phyloP scores from a whole-genome alignment of 2,329 filamentous ascomycete genomes.

The Scytalidium sp. region DNA sequence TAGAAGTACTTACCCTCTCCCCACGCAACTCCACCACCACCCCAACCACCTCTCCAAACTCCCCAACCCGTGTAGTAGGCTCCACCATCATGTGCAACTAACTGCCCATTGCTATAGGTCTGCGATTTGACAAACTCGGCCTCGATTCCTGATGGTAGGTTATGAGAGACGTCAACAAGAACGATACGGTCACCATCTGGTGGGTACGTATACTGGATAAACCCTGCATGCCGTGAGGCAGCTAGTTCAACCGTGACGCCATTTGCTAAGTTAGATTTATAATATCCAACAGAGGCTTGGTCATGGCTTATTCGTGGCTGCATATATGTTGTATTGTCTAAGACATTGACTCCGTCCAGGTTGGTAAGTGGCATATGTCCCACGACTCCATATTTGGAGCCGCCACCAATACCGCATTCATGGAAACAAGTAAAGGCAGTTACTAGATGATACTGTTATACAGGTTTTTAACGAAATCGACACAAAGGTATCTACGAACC shows the following conservation, averaged over 20 bases:
- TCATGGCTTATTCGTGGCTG: constrained; percentile 36
- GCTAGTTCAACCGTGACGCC: constrained; percentile 47
- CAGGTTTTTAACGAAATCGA: neutral
- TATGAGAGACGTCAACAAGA: constrained; percentile 46
- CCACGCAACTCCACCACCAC: constrained; percentile 26
- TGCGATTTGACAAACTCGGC: constrained; percentile 28
- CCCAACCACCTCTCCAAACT: constrained; percentile 43
- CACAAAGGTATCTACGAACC: neutral
- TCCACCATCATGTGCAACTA: constrained; percentile 34
- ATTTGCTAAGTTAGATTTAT: constrained; percentile 45
- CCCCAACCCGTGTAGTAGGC: constrained; percentile 43
- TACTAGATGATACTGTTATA: constrained; percentile 22
- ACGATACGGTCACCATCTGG: constrained; percentile 29
- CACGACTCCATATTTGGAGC: constrained; percentile 55
- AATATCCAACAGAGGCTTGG: constrained; percentile 50
- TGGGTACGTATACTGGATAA: constrained; percentile 51
- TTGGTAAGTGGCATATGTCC: constrained; percentile 43
- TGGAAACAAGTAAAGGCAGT: constrained; percentile 52
- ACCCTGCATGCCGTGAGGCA: constrained; percentile 45
- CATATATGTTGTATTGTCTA: constrained; percentile 47
- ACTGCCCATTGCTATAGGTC: constrained; percentile 37
- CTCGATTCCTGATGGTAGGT: constrained; percentile 37
- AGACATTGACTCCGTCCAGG: constrained; percentile 39
- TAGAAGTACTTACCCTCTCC: neutral
- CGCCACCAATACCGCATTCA: constrained; percentile 54